Percentiles rank a stretch among this genome's conserved stretches.
Conservation (phyloP, 2,329 filamentous ascomycete species). For the Trichoderma sp. region DNA sequence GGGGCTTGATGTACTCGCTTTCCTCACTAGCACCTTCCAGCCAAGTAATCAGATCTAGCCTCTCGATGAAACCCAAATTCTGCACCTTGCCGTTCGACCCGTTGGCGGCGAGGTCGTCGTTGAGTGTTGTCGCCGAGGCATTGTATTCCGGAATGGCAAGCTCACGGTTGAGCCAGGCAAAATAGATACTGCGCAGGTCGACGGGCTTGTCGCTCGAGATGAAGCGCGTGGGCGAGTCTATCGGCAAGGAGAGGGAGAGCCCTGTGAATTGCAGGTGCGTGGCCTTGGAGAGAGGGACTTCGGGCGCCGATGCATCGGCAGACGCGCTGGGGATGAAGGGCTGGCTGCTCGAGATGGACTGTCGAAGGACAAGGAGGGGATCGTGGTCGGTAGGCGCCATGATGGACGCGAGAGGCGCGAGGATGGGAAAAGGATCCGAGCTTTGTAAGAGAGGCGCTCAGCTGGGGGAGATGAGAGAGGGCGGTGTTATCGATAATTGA, state of each 20-base stretch:
- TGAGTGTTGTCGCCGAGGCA: constrained; percentile 75
- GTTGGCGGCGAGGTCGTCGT: constrained; percentile 66
- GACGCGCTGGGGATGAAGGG: constrained; percentile 74
- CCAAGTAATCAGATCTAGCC: constrained; percentile 90
- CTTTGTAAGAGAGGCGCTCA: not conserved
- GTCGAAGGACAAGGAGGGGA: constrained; percentile 79
- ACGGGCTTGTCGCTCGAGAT: constrained; percentile 73
- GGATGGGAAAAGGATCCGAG: not conserved
- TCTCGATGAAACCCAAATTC: constrained; percentile 89
- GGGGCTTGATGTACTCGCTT: constrained; percentile 87
- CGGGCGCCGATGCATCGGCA: constrained; percentile 60
- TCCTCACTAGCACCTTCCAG: constrained; percentile 86
- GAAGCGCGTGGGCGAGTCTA: constrained; percentile 81
- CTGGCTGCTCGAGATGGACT: constrained; percentile 72
- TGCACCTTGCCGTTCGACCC: constrained; percentile 70
- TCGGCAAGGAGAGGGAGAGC: constrained; percentile 62
- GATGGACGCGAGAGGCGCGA: constrained; percentile 8
- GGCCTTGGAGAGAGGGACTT: constrained; percentile 71
- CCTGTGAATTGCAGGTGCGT: constrained; percentile 75
- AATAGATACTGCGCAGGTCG: constrained; percentile 92
- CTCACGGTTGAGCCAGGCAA: constrained; percentile 94
- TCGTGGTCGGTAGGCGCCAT: constrained; percentile 59
- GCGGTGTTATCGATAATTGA: not conserved
- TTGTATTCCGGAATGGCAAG: constrained; percentile 90
- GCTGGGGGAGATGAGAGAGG: not conserved